These are phyloP conservation scores for Pythium folliculosum DNA, from an alignment of 352 stramenopile species.

Conservation along the genomic window DNA sequence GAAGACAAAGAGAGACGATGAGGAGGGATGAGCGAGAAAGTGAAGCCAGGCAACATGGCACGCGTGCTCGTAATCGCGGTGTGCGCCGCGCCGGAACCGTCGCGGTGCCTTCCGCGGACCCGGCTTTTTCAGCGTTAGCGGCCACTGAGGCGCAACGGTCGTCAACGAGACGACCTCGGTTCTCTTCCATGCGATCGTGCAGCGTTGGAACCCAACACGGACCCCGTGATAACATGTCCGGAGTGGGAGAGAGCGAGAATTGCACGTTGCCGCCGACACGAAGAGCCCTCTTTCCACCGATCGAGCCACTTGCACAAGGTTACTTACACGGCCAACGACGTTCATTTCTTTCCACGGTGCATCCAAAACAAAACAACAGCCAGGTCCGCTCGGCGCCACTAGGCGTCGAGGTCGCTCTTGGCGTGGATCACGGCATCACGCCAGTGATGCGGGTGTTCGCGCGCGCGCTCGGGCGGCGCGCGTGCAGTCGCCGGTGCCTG, in stretches of 20 bases:
- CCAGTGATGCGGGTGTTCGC: conserved; percentile 16
- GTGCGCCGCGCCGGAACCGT: not conserved
- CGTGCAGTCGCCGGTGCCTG: not conserved
- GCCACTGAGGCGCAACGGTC: no score
- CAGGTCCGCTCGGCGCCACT: not conserved
- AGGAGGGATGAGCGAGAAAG: not conserved
- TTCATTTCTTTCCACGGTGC: conserved; percentile 3
- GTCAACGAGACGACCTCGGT: not conserved
- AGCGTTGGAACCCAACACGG: not conserved
- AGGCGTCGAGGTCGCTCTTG: not conserved
- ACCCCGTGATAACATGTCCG: not conserved
- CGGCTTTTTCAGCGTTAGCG: conserved; percentile 3
- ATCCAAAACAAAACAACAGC: not conserved
- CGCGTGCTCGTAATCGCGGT: not conserved
- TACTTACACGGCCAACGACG: not conserved
- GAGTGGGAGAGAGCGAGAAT: not conserved
- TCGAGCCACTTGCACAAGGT: not conserved
- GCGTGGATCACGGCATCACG: conserved; percentile 20
- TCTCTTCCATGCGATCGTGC: conserved; percentile 11
- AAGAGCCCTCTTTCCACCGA: not conserved
- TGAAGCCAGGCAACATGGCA: not conserved
- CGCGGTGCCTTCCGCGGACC: not conserved
- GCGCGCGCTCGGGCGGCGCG: not conserved
- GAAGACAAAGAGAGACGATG: not conserved
- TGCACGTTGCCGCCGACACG: no score